Evolutionary conservation across 768 basidiomycete species (phyloP), one percentile per base, ranked within the genome.

Genomic region (Amanita brunnescens): DNA sequence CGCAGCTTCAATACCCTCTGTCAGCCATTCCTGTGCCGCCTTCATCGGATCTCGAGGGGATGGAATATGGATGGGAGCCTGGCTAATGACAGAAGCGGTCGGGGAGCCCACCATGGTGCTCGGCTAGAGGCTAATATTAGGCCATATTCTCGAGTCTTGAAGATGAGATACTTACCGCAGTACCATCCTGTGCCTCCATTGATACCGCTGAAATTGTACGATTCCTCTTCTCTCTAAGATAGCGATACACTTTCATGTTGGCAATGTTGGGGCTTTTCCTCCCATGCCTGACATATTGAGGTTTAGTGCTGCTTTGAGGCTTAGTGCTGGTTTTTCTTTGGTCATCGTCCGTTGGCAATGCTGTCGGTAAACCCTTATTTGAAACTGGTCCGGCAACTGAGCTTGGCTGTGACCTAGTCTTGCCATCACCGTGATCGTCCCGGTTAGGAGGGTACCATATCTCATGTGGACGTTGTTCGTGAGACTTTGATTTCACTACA

Each of bases 81-180:
- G 79, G 59, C 85, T 81, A 55, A 80, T 69, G 59, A 80, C 74
- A 2, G 88, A 90, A 14, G 79, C 77, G 10, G 81, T 84, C 4
- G 88, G 88, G 2, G 85, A 86, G 13, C 84, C 86, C 23, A 89
- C 64, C 39, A 85, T 78, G 23, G 88, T 87, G 58, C 81, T 89
- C 13, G 81, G 66, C 83, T 85, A 58, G 9, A 53, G 41, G 29
- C 13, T 4, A 29, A 23, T 34, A 39, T 59, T n/a, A 61, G 47
- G 45, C 34, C 43, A 49, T 39, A 20, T 2, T 51, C 23, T 54
- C 20, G 39, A 34, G 6, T 21, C 8, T 35, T 35, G 26, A 51
- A 49, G 23, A 9, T 48, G 49, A 37, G 5, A 50, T n/a, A 63
- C 85, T 66, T 64, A 90, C 88, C 44, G 84, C 83, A 49, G 86